These are phyloP conservation scores for Stenogyne calaminthoides DNA, from an alignment of 305 asterid genomes.

Conservation along the genomic window DNA sequence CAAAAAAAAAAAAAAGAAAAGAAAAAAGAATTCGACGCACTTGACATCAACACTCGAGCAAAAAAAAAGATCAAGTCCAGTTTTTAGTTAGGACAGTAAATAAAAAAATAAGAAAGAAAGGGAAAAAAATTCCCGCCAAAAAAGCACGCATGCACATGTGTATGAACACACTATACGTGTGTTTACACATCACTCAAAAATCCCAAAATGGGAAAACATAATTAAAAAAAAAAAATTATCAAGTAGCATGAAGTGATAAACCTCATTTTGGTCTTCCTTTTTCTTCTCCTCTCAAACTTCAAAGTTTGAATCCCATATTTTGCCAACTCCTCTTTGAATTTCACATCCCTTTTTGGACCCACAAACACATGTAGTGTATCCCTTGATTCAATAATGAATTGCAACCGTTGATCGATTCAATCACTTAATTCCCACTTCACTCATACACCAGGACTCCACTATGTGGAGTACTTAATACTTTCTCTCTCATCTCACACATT, in stretches of 20 bases:
- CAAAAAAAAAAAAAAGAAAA: conserved; percentile 22
- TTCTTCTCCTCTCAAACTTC: conserved; percentile 30
- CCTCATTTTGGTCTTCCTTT: conserved; percentile 17
- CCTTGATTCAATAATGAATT: conserved; percentile 43
- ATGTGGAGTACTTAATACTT: conserved; percentile 29
- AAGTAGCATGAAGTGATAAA: conserved; percentile 34
- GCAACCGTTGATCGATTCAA: conserved; percentile 52
- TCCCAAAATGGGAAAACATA: background rate
- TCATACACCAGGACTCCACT: conserved; percentile 47
- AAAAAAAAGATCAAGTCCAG: conserved; percentile 37
- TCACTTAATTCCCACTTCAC: conserved; percentile 34
- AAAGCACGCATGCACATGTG: conserved; percentile 65
- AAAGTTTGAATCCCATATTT: conserved; percentile 32
- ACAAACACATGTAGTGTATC: conserved; percentile 30
- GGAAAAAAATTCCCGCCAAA: conserved; percentile 55
- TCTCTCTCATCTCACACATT: conserved; percentile 42
- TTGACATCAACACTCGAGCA: conserved; percentile 27
- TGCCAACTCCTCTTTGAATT: conserved; percentile 33
- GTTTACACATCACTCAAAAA: conserved; percentile 58
- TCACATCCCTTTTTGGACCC: conserved; percentile 44
- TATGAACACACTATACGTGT: conserved; percentile 36
- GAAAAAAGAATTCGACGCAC: conserved; percentile 39
- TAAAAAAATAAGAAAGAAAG: conserved; percentile 1
- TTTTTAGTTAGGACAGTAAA: conserved; percentile 51
- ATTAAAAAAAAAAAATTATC: background rate